Percentiles rank a stretch among this genome's conserved stretches.
phyloP scores from a whole-genome alignment of 192 early-diverging fungal genomes.

The Mortierella hygrophila region DNA sequence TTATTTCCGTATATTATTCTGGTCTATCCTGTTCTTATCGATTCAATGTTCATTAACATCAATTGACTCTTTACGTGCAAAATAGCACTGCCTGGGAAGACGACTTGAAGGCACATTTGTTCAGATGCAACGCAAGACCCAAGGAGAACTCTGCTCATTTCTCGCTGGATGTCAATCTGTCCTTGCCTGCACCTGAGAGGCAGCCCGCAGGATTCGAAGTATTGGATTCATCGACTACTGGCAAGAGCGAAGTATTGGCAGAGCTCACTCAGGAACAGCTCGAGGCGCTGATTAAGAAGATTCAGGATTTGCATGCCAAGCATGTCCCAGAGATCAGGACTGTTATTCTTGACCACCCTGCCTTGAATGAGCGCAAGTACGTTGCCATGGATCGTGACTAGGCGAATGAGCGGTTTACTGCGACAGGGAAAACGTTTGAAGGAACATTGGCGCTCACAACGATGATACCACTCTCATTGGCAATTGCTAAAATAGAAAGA shows the following conservation, averaged over 20 bases:
- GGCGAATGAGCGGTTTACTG: slow-evolving; percentile 1
- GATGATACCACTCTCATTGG: not conserved
- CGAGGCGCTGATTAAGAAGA: slow-evolving; percentile 39
- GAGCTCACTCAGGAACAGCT: slow-evolving; percentile 32
- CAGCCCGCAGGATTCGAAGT: slow-evolving; percentile 30
- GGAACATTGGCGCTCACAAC: not conserved
- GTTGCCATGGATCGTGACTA: not conserved
- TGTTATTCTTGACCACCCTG: slow-evolving; percentile 37
- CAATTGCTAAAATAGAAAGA: slow-evolving; percentile 31
- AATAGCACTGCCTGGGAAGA: slow-evolving; percentile 64
- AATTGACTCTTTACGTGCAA: not conserved
- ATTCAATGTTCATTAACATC: not conserved
- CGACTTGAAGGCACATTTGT: slow-evolving; percentile 72
- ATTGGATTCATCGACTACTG: slow-evolving; percentile 17
- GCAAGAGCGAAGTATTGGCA: slow-evolving; percentile 23
- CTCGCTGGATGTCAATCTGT: slow-evolving; percentile 58
- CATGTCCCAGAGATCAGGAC: slow-evolving; percentile 45
- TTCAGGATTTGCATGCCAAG: slow-evolving; percentile 41
- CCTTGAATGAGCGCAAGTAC: slow-evolving; percentile 54
- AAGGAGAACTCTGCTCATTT: slow-evolving; percentile 45
- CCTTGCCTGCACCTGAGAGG: slow-evolving; percentile 45
- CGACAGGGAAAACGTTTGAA: not conserved
- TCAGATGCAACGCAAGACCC: slow-evolving; percentile 75
- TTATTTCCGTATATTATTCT: not conserved
- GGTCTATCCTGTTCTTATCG: not conserved